Evolutionary conservation across 2,329 filamentous ascomycete species (phyloP), one percentile per base, ranked within the genome.

Genomic region (Graphiopsis chlorocephala): DNA sequence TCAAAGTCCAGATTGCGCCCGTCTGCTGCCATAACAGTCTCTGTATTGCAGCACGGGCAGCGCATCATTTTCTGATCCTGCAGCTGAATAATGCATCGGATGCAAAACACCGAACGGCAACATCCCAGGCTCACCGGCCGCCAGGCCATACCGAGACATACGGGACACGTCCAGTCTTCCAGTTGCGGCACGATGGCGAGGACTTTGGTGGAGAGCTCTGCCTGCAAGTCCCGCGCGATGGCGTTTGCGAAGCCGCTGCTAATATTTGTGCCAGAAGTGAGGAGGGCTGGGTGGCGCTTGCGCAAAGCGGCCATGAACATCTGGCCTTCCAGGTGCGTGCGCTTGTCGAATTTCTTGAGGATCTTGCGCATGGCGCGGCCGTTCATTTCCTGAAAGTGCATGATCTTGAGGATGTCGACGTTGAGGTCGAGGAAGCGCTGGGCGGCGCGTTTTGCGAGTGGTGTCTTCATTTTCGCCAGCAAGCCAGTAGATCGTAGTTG

Each of bases 341-440:
- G 86, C 77, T 96, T 96, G 78, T 95, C 91, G 74, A 96, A 96
- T 87, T 93, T 96, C 76, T 96, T 96, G 61, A 96, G 78, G 60
- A 96, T 96, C 76, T 96, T 96, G 35, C 81, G 81, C 71, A 95
- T 86, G 0, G 92, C 92, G 31, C 85, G 85, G 68, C 86, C 86
- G 72, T 96, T 96, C 68, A 96, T 88, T 73, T 95, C 92, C 72
- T 93, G 91, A 70, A 96, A 96, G 65, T 89, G 88, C 68, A 96
- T 82, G 60, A 90, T 90, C 67, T 88, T 88, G n/a, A 96, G 82
- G n/a, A 96, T 83, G 61, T 86, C 84, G 26, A 86, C 81, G 73
- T 96, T 96, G 70, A 96, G 83, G 56, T 83, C 80, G 66, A 94
- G 78, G 72, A 96, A 96, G 26, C 83, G 84, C 61, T 84, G 79